Percentiles rank a stretch among this genome's conserved stretches.
Evolutionary conservation across 345 rosid species (phyloP).

Genomic region (Erysimum cheiranthoides): DNA sequence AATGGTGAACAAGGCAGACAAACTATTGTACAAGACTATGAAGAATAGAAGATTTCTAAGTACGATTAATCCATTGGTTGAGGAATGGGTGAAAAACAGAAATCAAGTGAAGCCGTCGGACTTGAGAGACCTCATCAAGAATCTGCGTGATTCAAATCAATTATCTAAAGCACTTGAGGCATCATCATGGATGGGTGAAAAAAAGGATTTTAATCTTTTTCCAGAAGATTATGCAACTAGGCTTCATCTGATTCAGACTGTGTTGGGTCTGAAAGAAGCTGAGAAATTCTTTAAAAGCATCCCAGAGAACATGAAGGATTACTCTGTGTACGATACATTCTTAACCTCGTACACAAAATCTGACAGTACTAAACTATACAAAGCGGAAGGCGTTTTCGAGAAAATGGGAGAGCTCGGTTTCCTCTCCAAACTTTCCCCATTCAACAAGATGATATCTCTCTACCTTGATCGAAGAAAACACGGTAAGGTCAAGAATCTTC

Average conservation of each 20-base stretch:
- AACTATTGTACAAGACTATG: background rate
- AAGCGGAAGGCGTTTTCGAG: background rate
- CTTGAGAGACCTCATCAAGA: conserved; percentile 15
- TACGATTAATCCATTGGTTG: background rate
- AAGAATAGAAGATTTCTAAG: background rate
- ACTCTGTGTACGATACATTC: background rate
- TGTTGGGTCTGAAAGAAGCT: conserved; percentile 15
- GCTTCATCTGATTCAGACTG: conserved; percentile 1
- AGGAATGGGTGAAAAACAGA: background rate
- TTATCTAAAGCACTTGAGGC: conserved; percentile 6
- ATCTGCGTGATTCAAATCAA: conserved; percentile 1
- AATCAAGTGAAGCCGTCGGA: background rate
- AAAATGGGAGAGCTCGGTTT: conserved; percentile 3
- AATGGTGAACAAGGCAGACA: conserved; percentile 9
- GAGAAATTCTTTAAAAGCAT: conserved; percentile 4
- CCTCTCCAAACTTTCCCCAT: background rate
- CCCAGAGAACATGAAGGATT: conserved; percentile 13
- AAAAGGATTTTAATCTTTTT: background rate
- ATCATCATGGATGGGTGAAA: background rate
- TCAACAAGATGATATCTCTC: conserved; percentile 15
- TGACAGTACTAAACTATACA: background rate
- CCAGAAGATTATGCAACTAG: conserved; percentile 16
- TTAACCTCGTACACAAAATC: background rate
- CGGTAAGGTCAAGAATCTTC: background rate
- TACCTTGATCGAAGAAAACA: background rate